Evolutionary conservation across 2,329 filamentous ascomycete species (phyloP), one percentile per base, ranked within the genome.

Genomic region (Paecilomyces formosus): DNA sequence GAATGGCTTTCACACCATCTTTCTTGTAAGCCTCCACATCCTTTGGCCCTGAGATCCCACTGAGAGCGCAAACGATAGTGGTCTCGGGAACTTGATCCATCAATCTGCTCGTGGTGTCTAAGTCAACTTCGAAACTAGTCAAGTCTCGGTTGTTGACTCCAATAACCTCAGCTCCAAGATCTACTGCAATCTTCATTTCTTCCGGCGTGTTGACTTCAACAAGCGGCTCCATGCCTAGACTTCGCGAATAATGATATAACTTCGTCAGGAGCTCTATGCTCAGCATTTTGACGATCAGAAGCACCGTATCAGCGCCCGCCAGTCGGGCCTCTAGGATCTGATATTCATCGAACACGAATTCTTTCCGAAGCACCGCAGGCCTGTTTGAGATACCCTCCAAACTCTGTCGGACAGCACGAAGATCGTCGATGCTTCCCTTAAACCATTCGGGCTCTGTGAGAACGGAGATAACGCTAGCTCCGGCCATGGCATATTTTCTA

Each of bases 361-460:
- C 94, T 72, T 99, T 99, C 24, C 95, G 87, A 30, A 99, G 78
- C 12, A 99, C 84, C 1, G 93, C 95, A 2, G 94, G 95, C 56
- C 94, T 84, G 71, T 97, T 95, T 1, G 90, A 88, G 87, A 99
- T 92, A 12, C 89, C 88, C 66, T 92, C 85, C n/a, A 99, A 79
- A 54, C 90, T 92, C 73, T 93, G 89, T 52, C 94, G 86, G 30
- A 97, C 94, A 33, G 88, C 86, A 60, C 89, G 85, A 57, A 99
- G 78, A 71, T 99, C 94, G 59, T 99, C 93, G 61, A 99, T 92
- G 74, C 89, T 96, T 54, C 94, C 94, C 77, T 97, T 97, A 81
- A 99, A 99, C 94, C 94, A 99, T 70, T 97, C 89, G 0, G 95
- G 94, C 75, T 99, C 94, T 0, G 94, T 99, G 53, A 99, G 83